These are phyloP conservation scores for Lactifluus pinguis DNA, from an alignment of 768 basidiomycete genomes.

Conservation along the genomic window DNA sequence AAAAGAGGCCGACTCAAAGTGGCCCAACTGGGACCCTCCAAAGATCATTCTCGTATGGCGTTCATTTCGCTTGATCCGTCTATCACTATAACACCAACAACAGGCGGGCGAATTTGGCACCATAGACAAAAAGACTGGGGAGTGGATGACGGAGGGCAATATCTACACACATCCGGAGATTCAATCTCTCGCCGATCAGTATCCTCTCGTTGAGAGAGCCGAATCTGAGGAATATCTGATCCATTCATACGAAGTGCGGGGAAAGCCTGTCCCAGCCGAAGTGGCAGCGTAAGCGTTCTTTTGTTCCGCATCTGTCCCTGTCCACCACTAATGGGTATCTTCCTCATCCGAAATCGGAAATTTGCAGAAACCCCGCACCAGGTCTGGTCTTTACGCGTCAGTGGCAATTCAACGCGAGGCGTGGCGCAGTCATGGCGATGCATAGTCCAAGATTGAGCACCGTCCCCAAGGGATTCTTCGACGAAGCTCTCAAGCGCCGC, in stretches of 20 bases:
- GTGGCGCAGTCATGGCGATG: constrained; percentile 12
- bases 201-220: neutral
- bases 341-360: neutral
- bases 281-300: neutral
- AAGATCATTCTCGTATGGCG: neutral
- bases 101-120: constrained; percentile 9
- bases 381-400: neutral
- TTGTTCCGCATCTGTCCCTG: neutral
- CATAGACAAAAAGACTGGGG: neutral
- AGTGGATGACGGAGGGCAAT: constrained; percentile 2
- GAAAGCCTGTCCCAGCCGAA: neutral
- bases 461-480: constrained; percentile 1
- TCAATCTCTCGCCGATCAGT: neutral
- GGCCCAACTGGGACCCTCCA: constrained; percentile 7
- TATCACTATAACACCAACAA: neutral
- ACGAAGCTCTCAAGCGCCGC: neutral
- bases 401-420: constrained; percentile 2
- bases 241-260: constrained; percentile 4
- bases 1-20: neutral
- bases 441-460: neutral
- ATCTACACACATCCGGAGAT: constrained; percentile 1
- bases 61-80: neutral
- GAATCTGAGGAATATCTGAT: constrained; percentile 1
- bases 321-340: no score
- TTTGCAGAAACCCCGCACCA: neutral